Conservation (phyloP, 805 yeast species). For the Yarrowia osloensis region DNA sequence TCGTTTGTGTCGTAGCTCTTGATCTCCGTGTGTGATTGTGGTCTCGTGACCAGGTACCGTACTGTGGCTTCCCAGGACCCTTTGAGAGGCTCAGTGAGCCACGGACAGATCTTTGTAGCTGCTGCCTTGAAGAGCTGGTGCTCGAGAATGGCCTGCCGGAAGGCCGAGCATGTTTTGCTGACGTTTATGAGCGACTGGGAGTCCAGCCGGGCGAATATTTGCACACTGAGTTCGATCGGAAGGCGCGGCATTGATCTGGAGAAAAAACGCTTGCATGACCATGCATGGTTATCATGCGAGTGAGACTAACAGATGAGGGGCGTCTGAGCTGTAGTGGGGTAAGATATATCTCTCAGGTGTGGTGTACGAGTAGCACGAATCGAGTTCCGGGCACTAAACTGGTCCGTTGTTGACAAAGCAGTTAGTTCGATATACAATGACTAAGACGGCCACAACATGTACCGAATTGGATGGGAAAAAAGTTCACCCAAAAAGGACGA, state of each 20-base stretch:
- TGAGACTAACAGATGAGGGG: conserved; percentile 12
- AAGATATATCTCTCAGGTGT: too few species aligned
- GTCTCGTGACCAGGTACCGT: neutral
- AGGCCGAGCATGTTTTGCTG: neutral
- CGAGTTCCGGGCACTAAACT: too few species aligned
- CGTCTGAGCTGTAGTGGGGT: neutral
- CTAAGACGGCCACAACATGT: too few species aligned
- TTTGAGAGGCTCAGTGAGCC: neutral
- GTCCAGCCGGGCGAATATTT: neutral
- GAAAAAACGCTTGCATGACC: neutral
- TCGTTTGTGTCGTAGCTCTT: conserved; percentile 9
- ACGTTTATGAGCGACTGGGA: neutral
- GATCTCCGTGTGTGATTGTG: neutral
- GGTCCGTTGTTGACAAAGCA: too few species aligned
- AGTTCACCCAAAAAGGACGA: neutral
- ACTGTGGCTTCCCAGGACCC: conserved; percentile 6
- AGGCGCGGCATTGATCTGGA: neutral
- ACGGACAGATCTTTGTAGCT: neutral
- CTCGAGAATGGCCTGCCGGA: neutral
- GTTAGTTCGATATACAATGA: too few species aligned
- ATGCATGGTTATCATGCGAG: conserved; percentile 2
- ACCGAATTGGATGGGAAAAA: too few species aligned
- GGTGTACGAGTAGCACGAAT: too few species aligned
- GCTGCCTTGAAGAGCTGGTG: conserved; percentile 3
- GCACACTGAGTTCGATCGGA: conserved; percentile 13